Conservation (phyloP, 202 grass and related monocot genomes). For the Musa balbisiana region DNA sequence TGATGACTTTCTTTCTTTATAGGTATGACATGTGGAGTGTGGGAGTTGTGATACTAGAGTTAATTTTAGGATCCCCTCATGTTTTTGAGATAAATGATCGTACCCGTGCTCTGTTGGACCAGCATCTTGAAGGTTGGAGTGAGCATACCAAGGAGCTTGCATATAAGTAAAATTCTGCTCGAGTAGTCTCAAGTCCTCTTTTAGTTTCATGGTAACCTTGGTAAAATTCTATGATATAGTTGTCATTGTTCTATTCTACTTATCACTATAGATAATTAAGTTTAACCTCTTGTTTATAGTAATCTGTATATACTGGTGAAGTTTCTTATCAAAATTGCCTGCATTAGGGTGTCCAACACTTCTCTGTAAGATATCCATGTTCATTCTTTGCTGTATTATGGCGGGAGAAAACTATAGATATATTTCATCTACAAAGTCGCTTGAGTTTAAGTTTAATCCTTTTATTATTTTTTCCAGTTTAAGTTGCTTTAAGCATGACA, state of each 20-base stretch:
- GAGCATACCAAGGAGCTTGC: slow-evolving; percentile 90
- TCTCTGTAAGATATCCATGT: neutral
- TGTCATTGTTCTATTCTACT: neutral
- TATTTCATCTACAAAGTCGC: neutral
- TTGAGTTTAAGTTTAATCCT: neutral
- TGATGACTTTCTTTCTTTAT: slow-evolving; percentile 6
- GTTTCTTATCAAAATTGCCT: neutral
- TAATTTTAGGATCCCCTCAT: slow-evolving; percentile 90
- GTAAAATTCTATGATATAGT: neutral
- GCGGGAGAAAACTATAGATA: neutral
- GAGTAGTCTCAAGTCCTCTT: neutral
- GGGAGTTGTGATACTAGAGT: slow-evolving; percentile 96
- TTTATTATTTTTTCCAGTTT: neutral
- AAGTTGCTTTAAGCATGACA: too few relatives aligned
- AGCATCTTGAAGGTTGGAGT: slow-evolving; percentile 80
- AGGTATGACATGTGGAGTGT: slow-evolving; percentile 99
- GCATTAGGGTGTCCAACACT: neutral
- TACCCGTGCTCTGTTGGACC: slow-evolving; percentile 67
- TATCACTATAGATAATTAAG: neutral
- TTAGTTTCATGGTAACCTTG: neutral
- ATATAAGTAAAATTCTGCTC: slow-evolving; percentile 64
- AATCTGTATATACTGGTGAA: neutral
- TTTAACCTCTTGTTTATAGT: neutral
- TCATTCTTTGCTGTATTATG: neutral
- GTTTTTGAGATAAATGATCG: slow-evolving; percentile 85